Evolutionary conservation across 1,284 basidiomycete species (phyloP), one percentile per base, ranked within the genome.

Genomic region (Tausonia pullulans): DNA sequence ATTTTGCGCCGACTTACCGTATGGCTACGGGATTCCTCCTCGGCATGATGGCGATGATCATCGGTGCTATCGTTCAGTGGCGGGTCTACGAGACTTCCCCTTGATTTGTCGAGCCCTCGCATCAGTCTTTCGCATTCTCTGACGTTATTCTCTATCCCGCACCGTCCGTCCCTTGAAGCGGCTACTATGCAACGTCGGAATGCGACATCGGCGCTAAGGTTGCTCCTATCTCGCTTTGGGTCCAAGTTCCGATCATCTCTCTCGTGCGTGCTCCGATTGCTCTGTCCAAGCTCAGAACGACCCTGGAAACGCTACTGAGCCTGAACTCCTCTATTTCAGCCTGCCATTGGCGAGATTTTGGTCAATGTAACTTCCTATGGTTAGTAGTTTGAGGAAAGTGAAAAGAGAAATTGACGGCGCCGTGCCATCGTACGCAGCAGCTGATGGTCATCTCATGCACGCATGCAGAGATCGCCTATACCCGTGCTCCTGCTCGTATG

Each of bases 31-130:
- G 55, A 7, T 66, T 66, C 51, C 1, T 62, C 7, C 57, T 66
- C 52, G 51, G 16, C 43, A 46, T 8, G 5, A 7, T 62, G 46
- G n/a, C 41, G n/a, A 66, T 66, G 65, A 44, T 57, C 49, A 40
- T 63, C 57, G 56, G 75, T 27, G 76, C 78, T 11, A 75, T 80
- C 59, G 65, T 79, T 40, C 79, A 80, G 69, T 74, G 76, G 74
- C 72, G 74, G 69, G 78, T 80, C 65, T 80, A 80, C 74, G 67
- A 73, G 68, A 73, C 69, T 4, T 77, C 75, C 45, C 73, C 75
- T 10, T 63, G 61, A 2, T 27, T 27, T 27, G 27, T 27, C 27
- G 27, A 27, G 27, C 27, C 27, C 27, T 27, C 27, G 27, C 27
- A 27, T 10, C 39, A 16, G 6, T 16, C 14, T 16, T 27, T 16